These are phyloP conservation scores for Antitrichia curtipendula DNA, from an alignment of 225 moss, liverwort and hornwort species.

Conservation along the genomic window DNA sequence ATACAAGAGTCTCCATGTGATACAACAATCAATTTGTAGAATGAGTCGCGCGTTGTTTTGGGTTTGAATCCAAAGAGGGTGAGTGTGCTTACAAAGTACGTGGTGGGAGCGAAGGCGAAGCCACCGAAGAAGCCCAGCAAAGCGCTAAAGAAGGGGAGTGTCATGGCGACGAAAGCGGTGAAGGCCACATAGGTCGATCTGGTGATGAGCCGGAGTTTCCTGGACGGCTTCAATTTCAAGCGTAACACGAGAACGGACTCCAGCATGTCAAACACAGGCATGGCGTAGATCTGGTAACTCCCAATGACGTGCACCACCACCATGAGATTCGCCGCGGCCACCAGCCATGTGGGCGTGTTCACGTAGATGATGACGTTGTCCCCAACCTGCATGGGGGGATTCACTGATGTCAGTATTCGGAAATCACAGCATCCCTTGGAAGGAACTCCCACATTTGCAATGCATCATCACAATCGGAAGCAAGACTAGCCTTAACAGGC, in stretches of 20 bases:
- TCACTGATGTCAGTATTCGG: neutral
- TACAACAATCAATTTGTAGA: neutral
- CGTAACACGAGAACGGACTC: constrained; percentile 23
- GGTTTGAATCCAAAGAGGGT: neutral
- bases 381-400: neutral
- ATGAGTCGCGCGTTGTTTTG: neutral
- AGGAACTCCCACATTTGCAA: neutral
- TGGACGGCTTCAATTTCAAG: constrained; percentile 1
- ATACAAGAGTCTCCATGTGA: neutral
- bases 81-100: constrained; percentile 29
- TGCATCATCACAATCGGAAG: neutral
- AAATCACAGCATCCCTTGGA: neutral
- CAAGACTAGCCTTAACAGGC: neutral
- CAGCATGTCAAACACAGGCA: constrained; percentile 62
- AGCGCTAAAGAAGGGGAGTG: constrained; percentile 33
- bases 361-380: constrained; percentile 13
- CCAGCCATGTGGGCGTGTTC: neutral
- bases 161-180: constrained; percentile 30
- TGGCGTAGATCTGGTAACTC: constrained; percentile 64
- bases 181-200: constrained; percentile 21
- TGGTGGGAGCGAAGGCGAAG: constrained; percentile 51
- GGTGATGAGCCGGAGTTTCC: constrained; percentile 7
- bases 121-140: constrained; percentile 47
- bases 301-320: constrained; percentile 53
- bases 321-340: constrained; percentile 29